Evolutionary conservation across 2,329 filamentous ascomycete species (phyloP), one percentile per base, ranked within the genome.

Genomic region (Thelonectria blattea): DNA sequence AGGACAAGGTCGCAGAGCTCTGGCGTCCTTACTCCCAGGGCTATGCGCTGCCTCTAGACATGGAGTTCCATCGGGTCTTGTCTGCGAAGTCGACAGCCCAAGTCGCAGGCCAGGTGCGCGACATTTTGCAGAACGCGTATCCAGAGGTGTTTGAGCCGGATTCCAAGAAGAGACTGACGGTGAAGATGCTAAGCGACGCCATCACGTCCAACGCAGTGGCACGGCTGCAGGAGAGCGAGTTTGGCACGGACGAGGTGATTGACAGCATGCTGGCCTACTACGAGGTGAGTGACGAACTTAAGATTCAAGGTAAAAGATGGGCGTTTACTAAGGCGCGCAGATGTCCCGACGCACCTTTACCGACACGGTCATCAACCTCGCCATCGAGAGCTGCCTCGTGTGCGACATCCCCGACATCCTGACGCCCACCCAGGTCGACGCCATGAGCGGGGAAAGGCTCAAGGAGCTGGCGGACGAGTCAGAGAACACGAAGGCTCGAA

Each of bases 341-440:
- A 76, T 79, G 67, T 76, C 79, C 1, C 71, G 79, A 3, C 65
- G 77, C 12, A 79, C 76, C 0, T 82, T 84, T 49, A 73, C 79
- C 3, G 79, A 85, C 4, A 82, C 82, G 18, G 71, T 84, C 10
- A 73, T 79, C 17, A 81, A 76, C n/a, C 71, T 83, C 1, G 81
- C 76, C 0, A 72, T 82, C 1, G 82, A 85, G 63, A 79, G 79
- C 32, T 83, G 80, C 46, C 75, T 85, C 1, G 68, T 85, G 0
- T 67, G 58, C 0, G 74, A 78, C 2, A 58, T 84, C 0, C 73
- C 76, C 1, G 54, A 61, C 0, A 79, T 84, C 3, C 71, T 84
- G 32, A 80, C 76, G 0, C 72, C 78, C 1, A 71, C 69, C 1
- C 68, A 65, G 0, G 74, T 83, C 12, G 49, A 61, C 20, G 24